phyloP scores from a whole-genome alignment of 768 basidiomycete genomes.

The Punctularia strigosozonata region DNA sequence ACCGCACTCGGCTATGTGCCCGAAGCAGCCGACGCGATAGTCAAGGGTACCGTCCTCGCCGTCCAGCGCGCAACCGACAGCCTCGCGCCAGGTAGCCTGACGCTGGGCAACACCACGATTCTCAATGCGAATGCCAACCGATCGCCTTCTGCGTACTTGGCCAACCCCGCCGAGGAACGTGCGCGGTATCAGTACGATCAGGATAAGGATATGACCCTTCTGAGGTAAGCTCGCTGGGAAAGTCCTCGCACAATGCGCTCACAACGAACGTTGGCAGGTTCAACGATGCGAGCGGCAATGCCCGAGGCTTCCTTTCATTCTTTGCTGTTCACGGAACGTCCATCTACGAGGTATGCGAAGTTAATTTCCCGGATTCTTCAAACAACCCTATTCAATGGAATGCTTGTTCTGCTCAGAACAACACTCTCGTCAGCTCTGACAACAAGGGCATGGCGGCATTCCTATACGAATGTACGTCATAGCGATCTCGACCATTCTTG shows the following conservation, averaged over 20 bases:
- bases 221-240: too few relatives aligned
- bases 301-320: slow-evolving; percentile 60
- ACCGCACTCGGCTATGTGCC: slow-evolving; percentile 65
- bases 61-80: slow-evolving; percentile 56
- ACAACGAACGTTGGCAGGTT: too few relatives aligned
- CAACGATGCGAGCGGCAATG: slow-evolving; percentile 42
- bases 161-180: slow-evolving; percentile 62
- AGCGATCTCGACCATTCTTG: too few relatives aligned
- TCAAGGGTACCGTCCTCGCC: slow-evolving; percentile 56
- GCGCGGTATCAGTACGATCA: slow-evolving; percentile 57
- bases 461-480: slow-evolving; percentile 42
- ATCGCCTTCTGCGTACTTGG: slow-evolving; percentile 64
- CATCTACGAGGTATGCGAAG: slow-evolving; percentile 45
- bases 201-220: slow-evolving; percentile 61
- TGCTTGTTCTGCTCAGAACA: slow-evolving; percentile 37
- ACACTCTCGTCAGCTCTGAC: slow-evolving; percentile 69
- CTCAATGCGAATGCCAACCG: slow-evolving; percentile 62
- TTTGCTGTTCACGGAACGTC: slow-evolving; percentile 76
- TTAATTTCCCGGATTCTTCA: not conserved
- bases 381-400: not conserved
- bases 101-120: slow-evolving; percentile 59
- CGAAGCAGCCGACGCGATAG: slow-evolving; percentile 61
- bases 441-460: slow-evolving; percentile 84
- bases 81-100: slow-evolving; percentile 46
- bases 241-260: too few relatives aligned